Evolutionary conservation across 2,329 filamentous ascomycete genomes (phyloP), one percentile per base, ranked within the genome.

Genomic region (Purpureocillium lavendulum): DNA sequence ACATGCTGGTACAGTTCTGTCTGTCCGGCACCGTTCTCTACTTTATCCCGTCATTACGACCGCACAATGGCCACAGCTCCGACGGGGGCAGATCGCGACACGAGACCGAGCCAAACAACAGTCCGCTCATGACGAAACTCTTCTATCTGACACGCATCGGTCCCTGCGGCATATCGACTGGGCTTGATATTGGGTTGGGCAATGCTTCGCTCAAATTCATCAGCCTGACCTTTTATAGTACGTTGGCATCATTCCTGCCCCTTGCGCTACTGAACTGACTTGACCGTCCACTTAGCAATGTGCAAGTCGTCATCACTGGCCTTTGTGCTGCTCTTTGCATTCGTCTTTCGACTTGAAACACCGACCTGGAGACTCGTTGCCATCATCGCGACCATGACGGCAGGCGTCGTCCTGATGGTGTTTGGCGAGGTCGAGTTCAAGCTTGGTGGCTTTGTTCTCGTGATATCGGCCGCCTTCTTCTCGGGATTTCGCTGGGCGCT

Each of bases 151-250:
- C 87, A 10, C 79, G 92, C 45, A 86, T 98, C 48, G 85, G 86
- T 3, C 92, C 92, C 2, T 97, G 92, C 57, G 92, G 90, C 50
- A 79, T 82, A 33, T 89, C 92, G 6, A 98, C 92, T 1, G 92
- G 90, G 11, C 74, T 98, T 43, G 92, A 98, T 59, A 95, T 98
- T 61, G 92, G 92, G 12, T 66, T 98, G 42, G 92, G 92, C 47
- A 98, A 98, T 57, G 95, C 87, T 61, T 94, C 87, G 39, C 71
- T 98, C 52, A 92, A 90, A 62, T 96, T 94, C 60, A 97, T 98
- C 53, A 89, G 87, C 32, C 77, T 98, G 49, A 96, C 90, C 9
- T 98, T 98, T 60, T 94, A 95, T 64, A 98, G 80, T 82, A 71
- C 49, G 77, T 66, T 33, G 14, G 11, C 38, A 41, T 17, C 38